Evolutionary conservation across 148 eudicot genomes (phyloP), one percentile per base, ranked within the genome.

Genomic region (Fallopia convolvulus): DNA sequence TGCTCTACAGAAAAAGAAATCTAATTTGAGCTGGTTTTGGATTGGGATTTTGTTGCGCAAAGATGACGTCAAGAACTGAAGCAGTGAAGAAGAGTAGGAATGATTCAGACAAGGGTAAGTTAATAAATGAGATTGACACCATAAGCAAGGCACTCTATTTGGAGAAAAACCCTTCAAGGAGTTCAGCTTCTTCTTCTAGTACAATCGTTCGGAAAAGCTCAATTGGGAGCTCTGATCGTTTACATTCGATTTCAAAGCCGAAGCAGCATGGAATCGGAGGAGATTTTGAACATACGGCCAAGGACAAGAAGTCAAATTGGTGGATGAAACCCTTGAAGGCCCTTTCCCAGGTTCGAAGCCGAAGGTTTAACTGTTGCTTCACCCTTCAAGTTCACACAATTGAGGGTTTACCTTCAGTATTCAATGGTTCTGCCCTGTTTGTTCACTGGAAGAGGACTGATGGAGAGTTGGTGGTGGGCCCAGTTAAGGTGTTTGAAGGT

Each of bases 381-480:
- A 87, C 94, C 55, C 87, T 96, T 71, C 88, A 88, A 75, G 98
- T 96, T 42, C 99, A 91, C 78, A 83, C 85, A 3, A 81, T 96
- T 47, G 93, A 87, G 81, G 93, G 93, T 36, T 81, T 96, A 70
- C 91, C 98, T 0, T 20, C 83, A 13, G 72, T 70, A 49, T 91
- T 93, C 60, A 83, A 93, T 61, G 85, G 77, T 50, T 74, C 75
- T 70, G 76, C 78, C 74, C 78, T 96, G 65, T 80, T 82, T 78
- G 94, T 93, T 75, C 91, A 91, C 76, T 96, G 97, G 97, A 91
- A 88, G 85, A 85, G 94, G 82, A 83, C 91, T 76, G 98, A 93
- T 70, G 89, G 86, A 36, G 94, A 85, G 82, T 79, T 84, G 72
- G 82, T 78, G 71, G 89, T 92, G 55, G 82, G 82, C 48, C 91